Evolutionary conservation across 2,329 filamentous ascomycete genomes (phyloP).

Genomic region (Penicillium sp.): DNA sequence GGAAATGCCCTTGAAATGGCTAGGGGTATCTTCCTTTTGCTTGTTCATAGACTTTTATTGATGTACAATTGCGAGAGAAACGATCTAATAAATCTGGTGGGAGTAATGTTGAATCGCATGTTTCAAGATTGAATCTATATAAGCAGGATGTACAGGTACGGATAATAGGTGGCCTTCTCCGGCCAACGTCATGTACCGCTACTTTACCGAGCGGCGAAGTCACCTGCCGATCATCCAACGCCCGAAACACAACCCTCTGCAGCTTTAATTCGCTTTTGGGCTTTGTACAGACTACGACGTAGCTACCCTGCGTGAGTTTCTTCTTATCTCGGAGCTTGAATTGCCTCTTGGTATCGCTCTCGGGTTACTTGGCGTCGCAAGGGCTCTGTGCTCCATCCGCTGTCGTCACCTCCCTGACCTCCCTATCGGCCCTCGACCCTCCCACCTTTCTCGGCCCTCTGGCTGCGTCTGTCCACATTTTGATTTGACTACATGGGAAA

Average conservation of each 20-base stretch:
- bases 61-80: constrained; percentile 10
- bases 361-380: constrained; percentile 2
- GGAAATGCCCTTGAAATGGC: not conserved
- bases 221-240: constrained; percentile 23
- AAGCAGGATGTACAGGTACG: constrained; percentile 10
- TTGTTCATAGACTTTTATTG: constrained; percentile 18
- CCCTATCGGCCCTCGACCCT: constrained; percentile 17
- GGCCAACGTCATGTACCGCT: constrained; percentile 21
- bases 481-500: constrained; percentile 9
- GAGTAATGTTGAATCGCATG: not conserved
- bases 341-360: not conserved
- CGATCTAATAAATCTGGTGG: constrained; percentile 9
- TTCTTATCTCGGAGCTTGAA: not conserved
- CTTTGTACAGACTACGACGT: not conserved
- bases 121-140: not conserved
- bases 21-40: not conserved
- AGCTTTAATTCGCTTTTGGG: not conserved
- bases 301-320: not conserved
- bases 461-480: not conserved
- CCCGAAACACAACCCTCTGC: constrained; percentile 9
- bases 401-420: constrained; percentile 22
- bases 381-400: constrained; percentile 12
- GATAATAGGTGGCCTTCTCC: not conserved
- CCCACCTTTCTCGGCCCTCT: constrained; percentile 4
- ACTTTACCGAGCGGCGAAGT: constrained; percentile 25